Conservation (phyloP, 441 rosid species). For the Populus tomentosa region DNA sequence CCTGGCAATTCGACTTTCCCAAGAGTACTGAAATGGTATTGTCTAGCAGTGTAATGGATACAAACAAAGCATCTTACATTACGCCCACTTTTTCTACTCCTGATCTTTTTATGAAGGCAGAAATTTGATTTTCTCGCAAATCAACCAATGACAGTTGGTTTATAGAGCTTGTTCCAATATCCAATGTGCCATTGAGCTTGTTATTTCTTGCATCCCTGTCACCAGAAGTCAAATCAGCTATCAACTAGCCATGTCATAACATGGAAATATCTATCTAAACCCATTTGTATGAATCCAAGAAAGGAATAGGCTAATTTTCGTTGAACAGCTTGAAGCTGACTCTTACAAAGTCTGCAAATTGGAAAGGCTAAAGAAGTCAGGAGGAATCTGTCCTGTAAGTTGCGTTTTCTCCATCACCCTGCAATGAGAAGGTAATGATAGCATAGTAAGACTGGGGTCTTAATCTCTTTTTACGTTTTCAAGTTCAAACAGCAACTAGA, state of each 20-base stretch:
- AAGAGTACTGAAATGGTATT: neutral
- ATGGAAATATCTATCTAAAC: neutral
- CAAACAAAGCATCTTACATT: constrained; percentile 31
- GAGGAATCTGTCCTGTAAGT: constrained; percentile 56
- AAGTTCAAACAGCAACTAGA: too few relatives aligned
- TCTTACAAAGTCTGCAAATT: constrained; percentile 64
- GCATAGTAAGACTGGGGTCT: neutral
- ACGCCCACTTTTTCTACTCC: constrained; percentile 16
- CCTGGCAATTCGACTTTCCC: neutral
- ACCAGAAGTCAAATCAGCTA: neutral
- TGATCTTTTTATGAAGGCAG: constrained; percentile 13
- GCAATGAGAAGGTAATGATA: constrained; percentile 16
- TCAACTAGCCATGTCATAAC: neutral
- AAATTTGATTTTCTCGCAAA: constrained; percentile 43
- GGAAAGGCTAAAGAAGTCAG: constrained; percentile 41
- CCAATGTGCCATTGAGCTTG: constrained; percentile 42
- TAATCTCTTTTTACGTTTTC: neutral
- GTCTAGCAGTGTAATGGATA: neutral
- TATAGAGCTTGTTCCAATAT: constrained; percentile 39
- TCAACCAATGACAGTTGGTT: constrained; percentile 44
- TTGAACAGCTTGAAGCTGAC: neutral
- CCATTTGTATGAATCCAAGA: neutral
- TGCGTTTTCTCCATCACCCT: constrained; percentile 56
- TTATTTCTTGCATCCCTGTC: constrained; percentile 49
- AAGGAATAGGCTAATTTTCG: neutral